phyloP scores from a whole-genome alignment of 2,329 filamentous ascomycete genomes.

The Biscogniauxia marginata region DNA sequence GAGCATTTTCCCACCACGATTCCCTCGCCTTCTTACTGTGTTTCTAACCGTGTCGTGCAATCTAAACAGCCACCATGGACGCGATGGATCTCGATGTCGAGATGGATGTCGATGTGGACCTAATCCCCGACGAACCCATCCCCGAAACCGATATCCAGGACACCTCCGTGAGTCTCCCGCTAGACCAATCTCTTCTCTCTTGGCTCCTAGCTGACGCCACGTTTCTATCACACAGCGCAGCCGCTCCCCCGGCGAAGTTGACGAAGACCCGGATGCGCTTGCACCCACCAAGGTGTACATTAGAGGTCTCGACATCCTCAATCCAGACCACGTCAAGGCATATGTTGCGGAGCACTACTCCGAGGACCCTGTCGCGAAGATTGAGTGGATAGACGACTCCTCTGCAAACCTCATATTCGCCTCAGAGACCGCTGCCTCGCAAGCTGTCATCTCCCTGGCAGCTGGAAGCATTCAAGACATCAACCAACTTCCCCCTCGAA shows the following conservation, averaged over 20 bases:
- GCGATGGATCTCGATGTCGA: conserved; percentile 70
- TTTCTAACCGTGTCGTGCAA: not conserved
- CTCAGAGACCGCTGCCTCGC: conserved; percentile 49
- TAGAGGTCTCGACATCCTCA: conserved; percentile 77
- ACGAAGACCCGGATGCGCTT: conserved; percentile 34
- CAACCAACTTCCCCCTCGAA: conserved; percentile 56
- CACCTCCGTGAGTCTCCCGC: conserved; percentile 20
- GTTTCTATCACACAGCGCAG: conserved; percentile 27
- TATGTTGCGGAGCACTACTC: conserved; percentile 71
- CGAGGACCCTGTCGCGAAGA: conserved; percentile 51
- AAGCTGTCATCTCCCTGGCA: conserved; percentile 55
- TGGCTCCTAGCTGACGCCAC: not conserved
- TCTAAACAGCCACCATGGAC: conserved; percentile 28
- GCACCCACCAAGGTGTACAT: conserved; percentile 73
- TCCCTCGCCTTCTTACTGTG: too few relatives aligned
- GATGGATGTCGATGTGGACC: conserved; percentile 63
- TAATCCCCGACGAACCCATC: conserved; percentile 43
- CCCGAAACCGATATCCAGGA: conserved; percentile 32
- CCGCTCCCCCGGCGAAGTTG: conserved; percentile 40
- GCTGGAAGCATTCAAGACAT: conserved; percentile 51
- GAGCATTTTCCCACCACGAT: too few relatives aligned
- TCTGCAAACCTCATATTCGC: conserved; percentile 84
- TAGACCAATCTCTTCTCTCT: conserved; percentile 14
- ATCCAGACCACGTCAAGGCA: conserved; percentile 73
- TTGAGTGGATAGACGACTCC: conserved; percentile 95